Conservation (phyloP, 345 rosid species). For the Acer negundo region DNA sequence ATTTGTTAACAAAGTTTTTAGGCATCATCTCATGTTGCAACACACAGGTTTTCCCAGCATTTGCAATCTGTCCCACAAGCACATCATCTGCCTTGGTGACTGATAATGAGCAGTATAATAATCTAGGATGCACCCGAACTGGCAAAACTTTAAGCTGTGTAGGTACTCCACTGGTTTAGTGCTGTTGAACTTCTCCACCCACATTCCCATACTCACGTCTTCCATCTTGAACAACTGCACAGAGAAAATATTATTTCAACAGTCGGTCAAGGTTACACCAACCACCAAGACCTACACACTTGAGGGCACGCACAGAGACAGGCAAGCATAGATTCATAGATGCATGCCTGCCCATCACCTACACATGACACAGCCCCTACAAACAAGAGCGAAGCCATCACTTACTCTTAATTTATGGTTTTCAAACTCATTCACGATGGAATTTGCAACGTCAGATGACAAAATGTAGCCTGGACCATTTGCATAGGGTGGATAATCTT, state of each 20-base stretch:
- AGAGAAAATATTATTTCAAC: neutral
- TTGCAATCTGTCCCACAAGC: conserved; percentile 82
- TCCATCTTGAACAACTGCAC: conserved; percentile 97
- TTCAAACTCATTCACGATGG: conserved; percentile 82
- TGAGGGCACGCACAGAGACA: neutral
- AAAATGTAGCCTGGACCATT: conserved; percentile 93
- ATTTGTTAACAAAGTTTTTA: conserved; percentile 18
- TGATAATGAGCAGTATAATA: conserved; percentile 95
- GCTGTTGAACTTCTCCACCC: conserved; percentile 92
- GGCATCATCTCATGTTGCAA: conserved; percentile 78
- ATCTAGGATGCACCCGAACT: conserved; percentile 84
- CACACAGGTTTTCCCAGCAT: conserved; percentile 60
- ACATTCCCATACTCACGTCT: conserved; percentile 99
- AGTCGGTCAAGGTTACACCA: neutral
- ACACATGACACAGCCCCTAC: too few relatives aligned
- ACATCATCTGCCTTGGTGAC: conserved; percentile 92
- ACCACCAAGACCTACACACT: neutral
- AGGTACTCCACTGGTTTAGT: conserved; percentile 69
- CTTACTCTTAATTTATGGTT: conserved; percentile 72
- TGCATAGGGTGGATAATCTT: conserved; percentile 94
- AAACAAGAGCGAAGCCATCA: neutral
- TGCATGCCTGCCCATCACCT: too few relatives aligned
- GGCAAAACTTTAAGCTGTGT: conserved; percentile 88
- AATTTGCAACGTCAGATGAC: conserved; percentile 74
- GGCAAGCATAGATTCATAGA: neutral